These are phyloP conservation scores for Parascedosporium putredinis DNA, from an alignment of 2,329 filamentous ascomycete species.

Conservation along the genomic window DNA sequence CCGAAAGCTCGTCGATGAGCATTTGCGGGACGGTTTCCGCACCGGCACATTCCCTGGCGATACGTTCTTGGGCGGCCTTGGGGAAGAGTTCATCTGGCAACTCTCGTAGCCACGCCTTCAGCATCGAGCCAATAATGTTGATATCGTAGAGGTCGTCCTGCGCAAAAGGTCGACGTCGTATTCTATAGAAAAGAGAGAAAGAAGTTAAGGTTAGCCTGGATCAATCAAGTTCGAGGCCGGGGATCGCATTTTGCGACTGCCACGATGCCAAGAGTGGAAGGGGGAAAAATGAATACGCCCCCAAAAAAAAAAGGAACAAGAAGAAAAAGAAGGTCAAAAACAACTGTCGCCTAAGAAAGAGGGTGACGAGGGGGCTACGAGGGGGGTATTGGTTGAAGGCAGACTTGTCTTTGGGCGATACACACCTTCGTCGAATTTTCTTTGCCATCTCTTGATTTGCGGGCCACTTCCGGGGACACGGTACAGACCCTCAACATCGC, in stretches of 20 bases:
- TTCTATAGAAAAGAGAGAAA: too few species aligned
- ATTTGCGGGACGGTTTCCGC: conserved; percentile 73
- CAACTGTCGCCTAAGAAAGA: too few species aligned
- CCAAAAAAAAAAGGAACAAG: too few species aligned
- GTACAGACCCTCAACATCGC: conserved; percentile 88
- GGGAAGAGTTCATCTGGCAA: conserved; percentile 92
- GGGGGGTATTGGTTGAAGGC: too few species aligned
- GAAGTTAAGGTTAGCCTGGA: too few species aligned
- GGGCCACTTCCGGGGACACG: conserved; percentile 82
- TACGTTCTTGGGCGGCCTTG: conserved; percentile 68
- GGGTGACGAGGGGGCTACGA: too few species aligned
- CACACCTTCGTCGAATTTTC: conserved; percentile 75
- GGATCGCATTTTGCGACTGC: too few species aligned
- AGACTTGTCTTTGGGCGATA: conserved; percentile 5
- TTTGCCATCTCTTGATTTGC: conserved; percentile 88
- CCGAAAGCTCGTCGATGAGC: conserved; percentile 83
- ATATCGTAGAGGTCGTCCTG: conserved; percentile 87
- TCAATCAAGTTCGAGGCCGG: too few species aligned
- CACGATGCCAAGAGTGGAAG: too few species aligned
- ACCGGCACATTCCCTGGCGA: conserved; percentile 69
- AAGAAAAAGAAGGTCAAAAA: too few species aligned
- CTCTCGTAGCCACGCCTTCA: conserved; percentile 92
- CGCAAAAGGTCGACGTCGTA: conserved; percentile 84
- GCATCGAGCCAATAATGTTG: conserved; percentile 91
- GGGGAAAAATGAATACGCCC: too few species aligned